These are phyloP conservation scores for Petrea volubilis DNA, from an alignment of 257 asterid species.

Conservation along the genomic window DNA sequence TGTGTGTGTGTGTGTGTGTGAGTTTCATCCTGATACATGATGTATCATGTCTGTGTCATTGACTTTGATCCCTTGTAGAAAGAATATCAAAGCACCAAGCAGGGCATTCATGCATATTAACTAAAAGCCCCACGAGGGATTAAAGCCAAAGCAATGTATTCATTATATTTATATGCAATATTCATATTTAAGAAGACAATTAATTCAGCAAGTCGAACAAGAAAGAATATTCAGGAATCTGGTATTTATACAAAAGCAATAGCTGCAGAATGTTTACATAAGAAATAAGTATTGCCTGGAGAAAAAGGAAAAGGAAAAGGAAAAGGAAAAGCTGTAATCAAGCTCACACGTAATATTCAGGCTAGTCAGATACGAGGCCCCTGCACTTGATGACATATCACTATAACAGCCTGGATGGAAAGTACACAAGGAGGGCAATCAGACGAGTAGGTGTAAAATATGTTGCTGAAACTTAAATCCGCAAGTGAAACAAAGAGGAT, in stretches of 20 bases:
- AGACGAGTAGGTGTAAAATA: background rate
- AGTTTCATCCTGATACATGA: too few species aligned
- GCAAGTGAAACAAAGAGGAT: background rate
- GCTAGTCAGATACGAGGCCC: conserved; percentile 15
- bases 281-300: background rate
- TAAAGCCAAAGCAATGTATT: background rate
- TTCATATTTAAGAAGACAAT: background rate
- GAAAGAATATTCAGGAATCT: background rate
- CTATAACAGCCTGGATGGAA: conserved; percentile 1
- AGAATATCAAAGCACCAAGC: background rate
- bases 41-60: background rate
- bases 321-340: background rate
- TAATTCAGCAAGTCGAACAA: background rate
- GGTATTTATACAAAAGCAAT: background rate
- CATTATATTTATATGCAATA: background rate
- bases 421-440: background rate
- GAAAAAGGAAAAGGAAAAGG: too few species aligned
- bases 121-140: background rate
- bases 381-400: conserved; percentile 9
- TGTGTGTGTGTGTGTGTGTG: too few species aligned
- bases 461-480: background rate
- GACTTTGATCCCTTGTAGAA: background rate
- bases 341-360: conserved; percentile 9
- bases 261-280: background rate
- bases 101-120: background rate